phyloP scores from a whole-genome alignment of 2,329 filamentous ascomycete genomes.

The Daldinia sp. region DNA sequence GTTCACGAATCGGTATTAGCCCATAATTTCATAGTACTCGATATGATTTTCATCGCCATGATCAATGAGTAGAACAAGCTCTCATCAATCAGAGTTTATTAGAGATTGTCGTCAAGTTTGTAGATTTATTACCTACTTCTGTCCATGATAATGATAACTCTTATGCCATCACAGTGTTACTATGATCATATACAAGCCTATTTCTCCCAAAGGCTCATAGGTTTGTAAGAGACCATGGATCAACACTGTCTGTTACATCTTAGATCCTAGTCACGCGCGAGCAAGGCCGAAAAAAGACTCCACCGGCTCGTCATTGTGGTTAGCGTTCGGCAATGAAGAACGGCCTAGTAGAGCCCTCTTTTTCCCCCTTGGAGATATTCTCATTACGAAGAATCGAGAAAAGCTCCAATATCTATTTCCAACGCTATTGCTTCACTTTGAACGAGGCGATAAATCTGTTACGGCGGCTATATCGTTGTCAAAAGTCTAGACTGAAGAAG shows the following conservation, averaged over 20 bases:
- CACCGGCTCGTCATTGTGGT: slow-evolving; percentile 35
- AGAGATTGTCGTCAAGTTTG: background rate
- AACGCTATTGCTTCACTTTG: background rate
- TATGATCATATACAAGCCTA: slow-evolving; percentile 15
- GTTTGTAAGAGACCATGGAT: slow-evolving; percentile 32
- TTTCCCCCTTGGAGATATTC: slow-evolving; percentile 12
- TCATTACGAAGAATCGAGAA: slow-evolving; percentile 8
- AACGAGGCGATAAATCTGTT: slow-evolving; percentile 20
- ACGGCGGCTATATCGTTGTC: slow-evolving; percentile 15
- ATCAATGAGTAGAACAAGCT: slow-evolving; percentile 7
- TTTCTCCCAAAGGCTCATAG: slow-evolving; percentile 18
- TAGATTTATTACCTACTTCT: background rate
- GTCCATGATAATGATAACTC: slow-evolving; percentile 20
- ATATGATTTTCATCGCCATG: slow-evolving; percentile 8
- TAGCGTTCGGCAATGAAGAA: slow-evolving; percentile 39
- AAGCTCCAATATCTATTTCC: slow-evolving; percentile 2
- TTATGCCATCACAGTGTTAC: slow-evolving; percentile 16
- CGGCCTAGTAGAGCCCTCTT: slow-evolving; percentile 30
- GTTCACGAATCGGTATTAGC: slow-evolving; percentile 26
- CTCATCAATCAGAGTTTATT: background rate
- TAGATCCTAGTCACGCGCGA: slow-evolving; percentile 39
- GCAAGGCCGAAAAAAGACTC: slow-evolving; percentile 35
- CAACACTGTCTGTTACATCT: slow-evolving; percentile 38
- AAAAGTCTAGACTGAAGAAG: slow-evolving; percentile 16
- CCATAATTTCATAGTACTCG: slow-evolving; percentile 10